Base-by-base conservation (phyloP, 495 filamentous ascomycete genomes). In the Hamigera avellanea region DNA sequence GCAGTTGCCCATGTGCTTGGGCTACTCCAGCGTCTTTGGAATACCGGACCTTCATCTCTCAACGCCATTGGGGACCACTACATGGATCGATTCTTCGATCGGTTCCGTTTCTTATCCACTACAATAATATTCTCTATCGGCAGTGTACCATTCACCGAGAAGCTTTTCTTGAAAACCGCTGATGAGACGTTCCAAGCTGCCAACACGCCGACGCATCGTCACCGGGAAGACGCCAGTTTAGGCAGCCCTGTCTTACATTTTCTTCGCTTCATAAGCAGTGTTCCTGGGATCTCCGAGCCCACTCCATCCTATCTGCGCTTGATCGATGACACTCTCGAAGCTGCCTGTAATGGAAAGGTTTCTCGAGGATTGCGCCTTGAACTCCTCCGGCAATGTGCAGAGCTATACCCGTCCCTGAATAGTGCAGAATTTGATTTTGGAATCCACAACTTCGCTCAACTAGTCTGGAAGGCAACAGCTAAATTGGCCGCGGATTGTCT, bases 111-210 rank as follows among this genome's bases (percentile, higher is more conserved):
- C 19, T 64, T 89, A 33, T 50, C 87, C 0, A 63, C 65, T 15
- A 70, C 69, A 9, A 73, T 80, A 36, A 66, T 87, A 0, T 56
- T 66, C 8, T 73, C 71, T 0, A 61, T 95, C 9, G 89, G 87
- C 2, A 57, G 71, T 4, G 67, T 83, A 9, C 71, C 81, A 1
- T 93, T 95, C 49, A 83, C 81, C 0, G 86, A 95, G 43, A 87
- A 81, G 45, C 67, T 80, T 28, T 23, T 75, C 52, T 36, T 66
- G 32, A 59, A 59, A 33, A 64, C 50, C 12, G 44, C 55, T 1
- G 61, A 66, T 29, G 56, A 59, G 14, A 52, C 49, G 2, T 70
- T 64, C 40, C 61, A 67, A 48, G 46, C 56, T 13, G 52, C 54
- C 12, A 67, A 49, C 33, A 78, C 75, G 4, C 74, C 76, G 16